A percentile compares a stretch with the other conserved stretches of the same genome.
Evolutionary conservation across 2,329 filamentous ascomycete genomes (phyloP).

Genomic region (Akanthomyces uredinophilus): DNA sequence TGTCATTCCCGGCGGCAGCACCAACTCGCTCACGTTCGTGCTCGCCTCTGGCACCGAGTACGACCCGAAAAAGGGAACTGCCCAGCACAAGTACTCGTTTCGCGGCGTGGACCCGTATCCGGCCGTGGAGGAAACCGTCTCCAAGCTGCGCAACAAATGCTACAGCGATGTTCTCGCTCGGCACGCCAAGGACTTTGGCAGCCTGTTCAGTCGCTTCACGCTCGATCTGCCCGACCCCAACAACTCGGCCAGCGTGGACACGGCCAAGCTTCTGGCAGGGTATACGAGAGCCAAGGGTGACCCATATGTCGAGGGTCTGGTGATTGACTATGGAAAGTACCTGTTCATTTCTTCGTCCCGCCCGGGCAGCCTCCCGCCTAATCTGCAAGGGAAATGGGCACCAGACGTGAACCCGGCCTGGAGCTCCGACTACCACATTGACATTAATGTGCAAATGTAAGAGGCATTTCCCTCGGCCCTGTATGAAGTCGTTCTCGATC

Average conservation of each 20-base stretch:
- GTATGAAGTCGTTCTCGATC: too few relatives aligned
- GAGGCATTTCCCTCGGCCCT: not conserved
- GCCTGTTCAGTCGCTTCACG: slow-evolving; percentile 34
- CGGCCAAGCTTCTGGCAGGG: slow-evolving; percentile 17
- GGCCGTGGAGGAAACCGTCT: not conserved
- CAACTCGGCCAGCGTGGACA: slow-evolving; percentile 35
- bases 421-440: slow-evolving; percentile 52
- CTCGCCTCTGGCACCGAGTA: not conserved
- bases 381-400: slow-evolving; percentile 53
- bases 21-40: not conserved
- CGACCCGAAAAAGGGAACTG: not conserved
- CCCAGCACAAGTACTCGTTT: not conserved
- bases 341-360: slow-evolving; percentile 48
- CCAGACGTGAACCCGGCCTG: slow-evolving; percentile 35
- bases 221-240: slow-evolving; percentile 41
- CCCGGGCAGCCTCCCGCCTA: slow-evolving; percentile 46
- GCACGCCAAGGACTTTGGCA: slow-evolving; percentile 38
- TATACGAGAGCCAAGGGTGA: slow-evolving; percentile 1
- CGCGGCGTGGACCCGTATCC: not conserved
- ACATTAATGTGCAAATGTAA: slow-evolving; percentile 54
- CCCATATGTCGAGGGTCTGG: not conserved
- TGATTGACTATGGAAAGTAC: slow-evolving; percentile 7
- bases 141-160: not conserved
- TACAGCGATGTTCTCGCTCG: not conserved
- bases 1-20: not conserved